A percentile compares a stretch with the other conserved stretches of the same genome.
phyloP scores from a whole-genome alignment of 2,329 filamentous ascomycete genomes.

The Fusarium tupiense region DNA sequence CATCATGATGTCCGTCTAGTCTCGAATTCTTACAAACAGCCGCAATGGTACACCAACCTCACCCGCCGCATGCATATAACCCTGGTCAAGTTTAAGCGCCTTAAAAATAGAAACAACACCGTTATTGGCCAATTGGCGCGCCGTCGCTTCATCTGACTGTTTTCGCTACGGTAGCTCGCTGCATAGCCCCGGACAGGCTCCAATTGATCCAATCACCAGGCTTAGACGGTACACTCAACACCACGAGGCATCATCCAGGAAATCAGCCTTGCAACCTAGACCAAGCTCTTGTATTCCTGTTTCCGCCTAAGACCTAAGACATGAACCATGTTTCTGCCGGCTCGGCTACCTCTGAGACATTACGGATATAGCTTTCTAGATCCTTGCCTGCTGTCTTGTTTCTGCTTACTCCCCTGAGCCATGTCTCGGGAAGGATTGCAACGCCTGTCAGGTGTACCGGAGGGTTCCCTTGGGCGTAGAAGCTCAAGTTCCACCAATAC shows the following conservation, averaged over 20 bases:
- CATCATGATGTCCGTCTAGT: constrained; percentile 7
- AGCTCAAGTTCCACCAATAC: constrained; percentile 19
- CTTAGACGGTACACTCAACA: constrained; percentile 15
- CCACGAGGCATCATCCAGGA: constrained; percentile 28
- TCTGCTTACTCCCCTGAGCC: constrained; percentile 4
- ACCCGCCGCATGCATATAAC: constrained; percentile 15
- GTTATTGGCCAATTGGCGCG: constrained; percentile 39
- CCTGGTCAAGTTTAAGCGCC: constrained; percentile 36
- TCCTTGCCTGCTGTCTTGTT: constrained; percentile 16
- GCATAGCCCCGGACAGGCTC: constrained; percentile 32
- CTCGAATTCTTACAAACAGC: constrained; percentile 18
- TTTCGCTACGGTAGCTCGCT: constrained; percentile 20
- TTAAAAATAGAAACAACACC: constrained; percentile 38
- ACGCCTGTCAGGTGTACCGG: background rate
- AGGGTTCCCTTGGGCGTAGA: background rate
- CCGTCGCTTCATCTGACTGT: constrained; percentile 31
- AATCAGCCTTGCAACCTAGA: constrained; percentile 39
- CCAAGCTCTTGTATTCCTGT: background rate
- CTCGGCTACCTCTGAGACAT: constrained; percentile 32
- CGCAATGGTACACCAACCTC: constrained; percentile 17
- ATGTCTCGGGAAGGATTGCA: constrained; percentile 36
- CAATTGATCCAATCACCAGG: constrained; percentile 23
- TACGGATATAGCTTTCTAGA: constrained; percentile 15
- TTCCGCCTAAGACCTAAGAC: constrained; percentile 3
- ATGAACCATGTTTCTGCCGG: constrained; percentile 23